Conservation (phyloP, 225 moss, liverwort and hornwort species). For the Polytrichum formosum region DNA sequence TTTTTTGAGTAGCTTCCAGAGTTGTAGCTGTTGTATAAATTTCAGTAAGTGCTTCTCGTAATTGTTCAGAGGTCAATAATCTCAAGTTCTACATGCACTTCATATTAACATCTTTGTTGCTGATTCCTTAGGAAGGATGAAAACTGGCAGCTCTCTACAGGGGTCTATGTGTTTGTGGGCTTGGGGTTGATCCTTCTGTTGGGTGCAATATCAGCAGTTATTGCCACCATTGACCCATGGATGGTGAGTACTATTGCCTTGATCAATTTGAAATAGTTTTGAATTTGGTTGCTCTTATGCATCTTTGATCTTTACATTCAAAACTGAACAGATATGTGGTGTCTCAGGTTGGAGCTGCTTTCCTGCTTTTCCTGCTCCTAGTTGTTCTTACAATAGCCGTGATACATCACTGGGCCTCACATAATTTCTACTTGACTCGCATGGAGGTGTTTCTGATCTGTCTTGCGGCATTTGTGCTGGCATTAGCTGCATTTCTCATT, state of each 20-base stretch:
- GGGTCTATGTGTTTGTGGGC: constrained; percentile 56
- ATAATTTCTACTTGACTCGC: constrained; percentile 68
- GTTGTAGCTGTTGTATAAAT: not conserved
- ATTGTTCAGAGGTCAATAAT: not conserved
- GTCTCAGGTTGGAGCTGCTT: constrained; percentile 58
- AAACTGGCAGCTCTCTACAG: constrained; percentile 53
- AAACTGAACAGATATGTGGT: not conserved
- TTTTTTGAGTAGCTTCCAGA: not conserved
- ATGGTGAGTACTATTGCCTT: constrained; percentile 36
- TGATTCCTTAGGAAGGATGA: constrained; percentile 55
- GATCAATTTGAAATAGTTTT: not conserved
- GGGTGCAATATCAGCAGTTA: constrained; percentile 58
- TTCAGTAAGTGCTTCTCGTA: not conserved
- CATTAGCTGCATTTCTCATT: constrained; percentile 62
- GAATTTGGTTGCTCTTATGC: no score
- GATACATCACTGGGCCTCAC: constrained; percentile 69
- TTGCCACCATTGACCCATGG: constrained; percentile 69
- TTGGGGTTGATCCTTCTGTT: constrained; percentile 48
- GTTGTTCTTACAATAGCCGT: constrained; percentile 51
- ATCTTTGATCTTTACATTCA: no score
- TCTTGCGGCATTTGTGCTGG: constrained; percentile 55
- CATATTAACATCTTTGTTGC: not conserved
- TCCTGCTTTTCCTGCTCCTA: constrained; percentile 56
- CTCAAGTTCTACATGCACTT: not conserved
- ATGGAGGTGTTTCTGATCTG: constrained; percentile 57